phyloP scores from a whole-genome alignment of 2,329 filamentous ascomycete genomes.

The Exophiala calicioides region DNA sequence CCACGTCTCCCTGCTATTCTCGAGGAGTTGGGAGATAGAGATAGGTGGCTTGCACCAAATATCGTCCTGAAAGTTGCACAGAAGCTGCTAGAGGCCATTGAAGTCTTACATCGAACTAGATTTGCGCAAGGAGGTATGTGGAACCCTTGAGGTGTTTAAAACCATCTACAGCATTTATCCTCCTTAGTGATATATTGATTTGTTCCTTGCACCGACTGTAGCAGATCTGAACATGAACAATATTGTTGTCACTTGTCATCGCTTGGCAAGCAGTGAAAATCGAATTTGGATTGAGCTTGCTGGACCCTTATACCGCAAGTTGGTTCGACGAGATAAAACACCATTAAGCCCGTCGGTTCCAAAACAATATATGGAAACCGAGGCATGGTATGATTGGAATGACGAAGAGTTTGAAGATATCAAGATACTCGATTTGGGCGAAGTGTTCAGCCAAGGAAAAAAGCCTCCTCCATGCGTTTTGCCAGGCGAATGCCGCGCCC shows the following conservation, averaged over 20 bases:
- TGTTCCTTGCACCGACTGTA: neutral
- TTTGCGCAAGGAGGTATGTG: slow-evolving; percentile 22
- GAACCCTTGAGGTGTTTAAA: slow-evolving; percentile 3
- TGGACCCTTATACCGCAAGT: neutral
- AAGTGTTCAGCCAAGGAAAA: slow-evolving; percentile 8
- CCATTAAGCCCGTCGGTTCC: slow-evolving; percentile 16
- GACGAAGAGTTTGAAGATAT: slow-evolving; percentile 7
- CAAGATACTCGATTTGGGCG: slow-evolving; percentile 23
- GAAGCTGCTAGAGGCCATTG: slow-evolving; percentile 20
- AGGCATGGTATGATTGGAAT: slow-evolving; percentile 7
- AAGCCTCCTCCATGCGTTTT: slow-evolving; percentile 9
- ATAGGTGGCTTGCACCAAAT: neutral
- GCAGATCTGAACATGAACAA: slow-evolving; percentile 24
- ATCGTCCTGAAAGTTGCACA: slow-evolving; percentile 8
- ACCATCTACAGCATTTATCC: neutral
- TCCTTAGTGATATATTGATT: too few relatives aligned
- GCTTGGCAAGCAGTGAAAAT: slow-evolving; percentile 1
- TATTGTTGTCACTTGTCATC: slow-evolving; percentile 14
- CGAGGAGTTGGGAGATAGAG: slow-evolving; percentile 1
- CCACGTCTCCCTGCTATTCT: slow-evolving; percentile 17
- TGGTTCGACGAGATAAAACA: slow-evolving; percentile 4
- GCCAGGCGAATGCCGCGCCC: slow-evolving; percentile 17
- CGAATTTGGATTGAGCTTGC: slow-evolving; percentile 1
- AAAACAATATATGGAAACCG: slow-evolving; percentile 13
- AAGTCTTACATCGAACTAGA: slow-evolving; percentile 17